Conservation (phyloP, 345 rosid species). For the Gossypium ekmanianum region DNA sequence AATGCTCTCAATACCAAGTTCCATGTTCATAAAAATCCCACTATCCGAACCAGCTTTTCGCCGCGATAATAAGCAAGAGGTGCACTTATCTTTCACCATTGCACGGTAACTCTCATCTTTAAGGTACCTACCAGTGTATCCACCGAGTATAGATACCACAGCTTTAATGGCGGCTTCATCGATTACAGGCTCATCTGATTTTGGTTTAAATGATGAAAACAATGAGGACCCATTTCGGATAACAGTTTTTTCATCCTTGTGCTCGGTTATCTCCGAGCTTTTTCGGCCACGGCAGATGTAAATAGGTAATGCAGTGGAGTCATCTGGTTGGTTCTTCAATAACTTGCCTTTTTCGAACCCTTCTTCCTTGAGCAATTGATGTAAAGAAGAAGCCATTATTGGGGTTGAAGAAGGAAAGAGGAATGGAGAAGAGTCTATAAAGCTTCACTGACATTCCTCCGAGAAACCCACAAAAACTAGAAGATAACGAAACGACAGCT, state of each 20-base stretch:
- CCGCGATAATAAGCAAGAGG: constrained; percentile 31
- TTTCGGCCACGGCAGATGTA: constrained; percentile 40
- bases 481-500: constrained; percentile 19
- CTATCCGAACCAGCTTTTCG: constrained; percentile 25
- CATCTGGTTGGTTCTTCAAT: constrained; percentile 15
- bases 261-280: constrained; percentile 16
- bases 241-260: constrained; percentile 14
- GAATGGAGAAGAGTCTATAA: neutral
- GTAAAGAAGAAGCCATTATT: constrained; percentile 32
- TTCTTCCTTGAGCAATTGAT: constrained; percentile 43
- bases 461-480: neutral
- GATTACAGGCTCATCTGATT: constrained; percentile 39
- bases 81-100: constrained; percentile 37
- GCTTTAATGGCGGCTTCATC: constrained; percentile 48
- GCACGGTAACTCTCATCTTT: constrained; percentile 41
- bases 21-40: constrained; percentile 32
- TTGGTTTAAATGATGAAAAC: constrained; percentile 23
- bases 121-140: constrained; percentile 43
- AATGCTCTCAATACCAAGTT: constrained; percentile 35
- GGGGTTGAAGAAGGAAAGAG: constrained; percentile 14
- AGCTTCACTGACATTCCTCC: constrained; percentile 27
- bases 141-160: constrained; percentile 49
- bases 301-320: constrained; percentile 25
- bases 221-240: constrained; percentile 28
- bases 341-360: constrained; percentile 28